A percentile compares a stretch with the other conserved stretches of the same genome.
Evolutionary conservation across 306 rosid genomes (phyloP).

Genomic region (Comarum palustre): DNA sequence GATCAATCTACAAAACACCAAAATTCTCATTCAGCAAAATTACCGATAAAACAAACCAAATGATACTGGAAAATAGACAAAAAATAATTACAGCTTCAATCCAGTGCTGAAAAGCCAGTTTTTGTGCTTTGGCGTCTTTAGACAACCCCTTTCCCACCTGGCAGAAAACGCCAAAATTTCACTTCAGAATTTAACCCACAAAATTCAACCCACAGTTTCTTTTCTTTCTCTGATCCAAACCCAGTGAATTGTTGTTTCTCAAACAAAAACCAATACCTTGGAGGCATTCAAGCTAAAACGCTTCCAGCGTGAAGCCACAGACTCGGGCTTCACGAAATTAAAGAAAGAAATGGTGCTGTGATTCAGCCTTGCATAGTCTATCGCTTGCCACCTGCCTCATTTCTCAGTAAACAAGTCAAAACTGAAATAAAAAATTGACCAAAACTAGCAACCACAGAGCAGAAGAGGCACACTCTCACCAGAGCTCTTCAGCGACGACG

Average conservation of each 20-base stretch:
- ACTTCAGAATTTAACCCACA: background rate
- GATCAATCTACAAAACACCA: constrained; percentile 69
- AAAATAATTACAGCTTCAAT: constrained; percentile 73
- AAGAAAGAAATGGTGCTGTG: constrained; percentile 84
- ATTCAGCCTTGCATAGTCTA: constrained; percentile 61
- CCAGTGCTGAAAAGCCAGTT: constrained; percentile 97
- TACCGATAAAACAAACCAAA: background rate
- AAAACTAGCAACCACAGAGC: background rate
- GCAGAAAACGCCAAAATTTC: constrained; percentile 14
- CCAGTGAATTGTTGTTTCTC: background rate
- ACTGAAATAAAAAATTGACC: too few relatives aligned
- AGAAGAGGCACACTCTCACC: constrained; percentile 41
- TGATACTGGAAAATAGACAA: constrained; percentile 6
- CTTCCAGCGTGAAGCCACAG: constrained; percentile 61
- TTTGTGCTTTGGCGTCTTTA: constrained; percentile 79
- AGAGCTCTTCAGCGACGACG: constrained; percentile 83
- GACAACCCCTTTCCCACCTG: constrained; percentile 93
- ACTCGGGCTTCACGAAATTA: constrained; percentile 56
- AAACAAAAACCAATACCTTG: constrained; percentile 35
- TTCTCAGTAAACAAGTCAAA: constrained; percentile 3
- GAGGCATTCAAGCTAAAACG: constrained; percentile 75
- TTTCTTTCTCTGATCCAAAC: background rate
- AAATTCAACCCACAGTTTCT: constrained; percentile 4
- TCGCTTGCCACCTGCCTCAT: constrained; percentile 76
- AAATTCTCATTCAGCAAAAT: background rate